Evolutionary conservation across 2,329 filamentous ascomycete species (phyloP), one percentile per base, ranked within the genome.

Genomic region (Fusarium miscanthi): DNA sequence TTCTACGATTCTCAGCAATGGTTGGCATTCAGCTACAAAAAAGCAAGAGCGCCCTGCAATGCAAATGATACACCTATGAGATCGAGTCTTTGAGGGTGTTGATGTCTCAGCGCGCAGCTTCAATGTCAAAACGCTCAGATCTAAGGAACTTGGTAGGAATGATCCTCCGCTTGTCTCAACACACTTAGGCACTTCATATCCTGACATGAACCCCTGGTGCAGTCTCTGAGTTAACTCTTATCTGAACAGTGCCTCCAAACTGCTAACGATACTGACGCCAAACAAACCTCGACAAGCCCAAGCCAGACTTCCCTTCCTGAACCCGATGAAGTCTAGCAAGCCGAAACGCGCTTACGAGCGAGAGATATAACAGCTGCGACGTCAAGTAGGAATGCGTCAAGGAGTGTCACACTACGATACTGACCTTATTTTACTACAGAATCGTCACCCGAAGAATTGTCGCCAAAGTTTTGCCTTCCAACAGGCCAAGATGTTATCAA

Each of bases 1-100:
- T 8, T 51, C 30, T 49, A 11, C 1, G 17, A 35, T 51, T 2
- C 11, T 23, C 46, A 3, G 0, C 0, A 5, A 25, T 19, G 30
- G n/a, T 13, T 35, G n/a, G n/a, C 0, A 25, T 25, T 35, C 11
- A 51, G 30, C 17, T 19, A 12, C 10, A 6, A 14, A 21, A 9
- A 3, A 25, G 6, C 3, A 14, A 17, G 13, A 14, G 4, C 16
- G 7, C 4, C 8, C 6, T 41, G 1, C 4, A 7, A 4, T 1
- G 1, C 37, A 7, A 16, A 19, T 6, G 9, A 25, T 19, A 10
- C 3, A 14, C 6, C 21, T 19, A 4, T 40, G 8, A 6, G 17
- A 17, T 19, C 11, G 25, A 19, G 8, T 11, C 19, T 23, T 12
- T 4, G 25, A 13, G 16, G n/a, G 10, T 9, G 14, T 11, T 19